Base-by-base conservation (phyloP, 306 rosid species). In the Prinsepia uniflora region DNA sequence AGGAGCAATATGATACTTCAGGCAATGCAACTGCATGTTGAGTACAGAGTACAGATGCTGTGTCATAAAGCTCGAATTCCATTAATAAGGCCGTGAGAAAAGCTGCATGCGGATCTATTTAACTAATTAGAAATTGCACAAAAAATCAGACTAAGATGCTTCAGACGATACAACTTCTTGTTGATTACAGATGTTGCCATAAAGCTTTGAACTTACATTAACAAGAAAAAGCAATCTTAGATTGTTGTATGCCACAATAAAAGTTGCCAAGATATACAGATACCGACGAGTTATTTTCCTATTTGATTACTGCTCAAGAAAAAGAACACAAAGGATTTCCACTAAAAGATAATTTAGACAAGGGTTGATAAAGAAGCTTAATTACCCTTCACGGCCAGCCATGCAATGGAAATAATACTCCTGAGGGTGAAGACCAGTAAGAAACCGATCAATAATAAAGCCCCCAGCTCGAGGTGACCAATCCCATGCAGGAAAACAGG, bases 321-420 rank as follows among this genome's bases (percentile, higher is more conserved):
- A 39, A 8, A n/a, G 34, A 57, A 60, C 12, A 36, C 5, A 36
- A 14, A 60, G 44, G 46, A 14, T 15, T 60, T 60, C 39, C 65
- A 8, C 13, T 45, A 11, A 39, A 60, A 60, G 45, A 73, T 18
- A 68, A 15, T 9, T 8, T 56, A 18, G 50, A 60, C 10, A 42
- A 57, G 73, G 61, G 63, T 44, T 60, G 61, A 67, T 49, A 67
- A 12, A 58, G 73, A 63, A 82, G 47, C 50, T 41, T 20, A 17
- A 63, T 82, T 90, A 90, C 98, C 97, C 97, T 87, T 90, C 98
- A 80, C 98, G 96, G 66, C 98, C 97, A 65, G 97, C 97, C 98
- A 94, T 94, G 77, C 97, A 94, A 76, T 94, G 98, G 70, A 94
- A 94, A 85, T 94, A 94, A 76, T 84, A 94, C 78, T 94, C 98